Evolutionary conservation across 495 filamentous ascomycete genomes (phyloP).

Genomic region (Antarctomyces pellizariae): DNA sequence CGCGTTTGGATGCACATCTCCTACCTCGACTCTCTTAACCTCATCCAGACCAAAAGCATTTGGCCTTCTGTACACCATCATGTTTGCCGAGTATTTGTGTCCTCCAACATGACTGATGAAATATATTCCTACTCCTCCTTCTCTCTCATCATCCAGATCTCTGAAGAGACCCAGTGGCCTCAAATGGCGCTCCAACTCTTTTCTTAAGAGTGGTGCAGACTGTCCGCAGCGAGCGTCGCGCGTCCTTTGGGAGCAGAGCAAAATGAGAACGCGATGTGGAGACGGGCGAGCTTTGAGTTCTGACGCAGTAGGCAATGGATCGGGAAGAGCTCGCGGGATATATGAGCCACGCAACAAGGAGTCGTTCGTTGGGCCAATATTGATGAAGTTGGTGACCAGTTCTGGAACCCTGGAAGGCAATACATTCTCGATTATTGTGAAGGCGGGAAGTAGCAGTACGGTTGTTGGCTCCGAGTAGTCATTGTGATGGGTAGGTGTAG

Average conservation of each 20-base stretch:
- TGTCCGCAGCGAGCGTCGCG: constrained; percentile 90
- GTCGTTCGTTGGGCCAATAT: constrained; percentile 41
- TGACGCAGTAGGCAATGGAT: constrained; percentile 15
- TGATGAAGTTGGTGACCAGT: constrained; percentile 49
- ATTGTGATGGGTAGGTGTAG: constrained; percentile 34
- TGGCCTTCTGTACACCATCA: constrained; percentile 62
- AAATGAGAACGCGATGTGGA: constrained; percentile 66
- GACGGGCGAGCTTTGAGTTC: constrained; percentile 43
- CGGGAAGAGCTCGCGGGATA: constrained; percentile 11
- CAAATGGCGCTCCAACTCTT: constrained; percentile 78
- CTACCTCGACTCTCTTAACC: constrained; percentile 16
- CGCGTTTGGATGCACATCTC: too few species aligned
- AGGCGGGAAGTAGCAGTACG: constrained; percentile 70
- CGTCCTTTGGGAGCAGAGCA: constrained; percentile 81
- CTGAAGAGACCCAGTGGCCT: constrained; percentile 65
- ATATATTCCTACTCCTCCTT: constrained; percentile 80
- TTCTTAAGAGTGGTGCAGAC: constrained; percentile 61
- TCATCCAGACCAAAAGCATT: constrained; percentile 32
- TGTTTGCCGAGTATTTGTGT: constrained; percentile 81
- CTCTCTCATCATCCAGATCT: constrained; percentile 64
- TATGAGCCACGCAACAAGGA: constrained; percentile 4
- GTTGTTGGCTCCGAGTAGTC: constrained; percentile 46
- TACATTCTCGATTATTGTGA: constrained; percentile 68
- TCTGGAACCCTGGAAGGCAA: constrained; percentile 49
- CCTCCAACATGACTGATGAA: constrained; percentile 93